Evolutionary conservation across 768 basidiomycete genomes (phyloP).

Genomic region (Cytidiella melzeri): DNA sequence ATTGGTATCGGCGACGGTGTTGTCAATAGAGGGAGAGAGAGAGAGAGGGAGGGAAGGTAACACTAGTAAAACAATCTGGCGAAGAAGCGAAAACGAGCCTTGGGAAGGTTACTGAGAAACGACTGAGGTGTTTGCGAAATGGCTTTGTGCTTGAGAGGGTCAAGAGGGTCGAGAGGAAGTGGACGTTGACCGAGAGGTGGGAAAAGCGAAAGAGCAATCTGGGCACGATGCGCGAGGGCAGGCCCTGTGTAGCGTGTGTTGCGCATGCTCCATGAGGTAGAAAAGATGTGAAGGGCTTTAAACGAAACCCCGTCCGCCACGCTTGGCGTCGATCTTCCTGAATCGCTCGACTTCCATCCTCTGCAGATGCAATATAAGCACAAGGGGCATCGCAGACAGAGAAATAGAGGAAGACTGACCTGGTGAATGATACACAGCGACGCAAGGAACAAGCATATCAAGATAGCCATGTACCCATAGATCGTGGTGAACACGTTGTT

Average conservation of each 20-base stretch:
- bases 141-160: too few relatives aligned
- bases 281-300: constrained; percentile 25
- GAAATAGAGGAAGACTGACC: constrained; percentile 36
- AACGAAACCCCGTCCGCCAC: constrained; percentile 82
- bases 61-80: constrained; percentile 12
- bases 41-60: not conserved
- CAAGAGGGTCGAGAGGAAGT: too few relatives aligned
- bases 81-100: constrained; percentile 8
- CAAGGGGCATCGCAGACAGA: not conserved
- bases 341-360: constrained; percentile 79
- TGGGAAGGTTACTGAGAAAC: too few relatives aligned
- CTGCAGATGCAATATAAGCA: constrained; percentile 31
- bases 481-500: constrained; percentile 85
- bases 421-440: constrained; percentile 87
- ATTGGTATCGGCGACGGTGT: not conserved
- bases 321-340: constrained; percentile 84
- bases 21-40: not conserved
- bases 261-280: not conserved
- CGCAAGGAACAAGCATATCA: constrained; percentile 69
- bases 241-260: not conserved
- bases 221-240: not conserved
- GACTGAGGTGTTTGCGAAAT: too few relatives aligned
- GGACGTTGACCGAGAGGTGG: not conserved
- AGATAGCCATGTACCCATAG: constrained; percentile 81
- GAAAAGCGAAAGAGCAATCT: not conserved